These are phyloP conservation scores for Rhipidocladum racemiflorum DNA, from an alignment of 176 grass and related monocot species.

Conservation along the genomic window DNA sequence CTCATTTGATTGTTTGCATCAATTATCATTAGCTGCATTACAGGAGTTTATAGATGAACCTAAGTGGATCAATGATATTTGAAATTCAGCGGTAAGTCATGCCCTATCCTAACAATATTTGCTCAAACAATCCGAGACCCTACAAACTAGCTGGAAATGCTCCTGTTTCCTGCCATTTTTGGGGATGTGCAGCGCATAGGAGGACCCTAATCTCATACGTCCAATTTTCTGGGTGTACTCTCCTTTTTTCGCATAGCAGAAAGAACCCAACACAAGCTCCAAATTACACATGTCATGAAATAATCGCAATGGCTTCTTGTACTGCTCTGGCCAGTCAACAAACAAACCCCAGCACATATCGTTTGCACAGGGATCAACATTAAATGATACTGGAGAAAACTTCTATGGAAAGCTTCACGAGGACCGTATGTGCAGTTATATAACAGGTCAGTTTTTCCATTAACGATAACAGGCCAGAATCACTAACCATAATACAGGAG, in stretches of 20 bases:
- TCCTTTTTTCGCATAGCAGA: neutral
- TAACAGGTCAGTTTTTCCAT: neutral
- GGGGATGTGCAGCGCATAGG: neutral
- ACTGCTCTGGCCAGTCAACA: neutral
- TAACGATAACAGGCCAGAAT: neutral
- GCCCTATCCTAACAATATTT: neutral
- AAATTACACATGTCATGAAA: neutral
- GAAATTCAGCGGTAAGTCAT: neutral
- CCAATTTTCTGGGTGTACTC: neutral
- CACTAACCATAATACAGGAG: neutral
- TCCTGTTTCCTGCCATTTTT: neutral
- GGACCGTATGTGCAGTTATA: neutral
- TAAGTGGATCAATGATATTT: neutral
- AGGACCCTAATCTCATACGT: neutral
- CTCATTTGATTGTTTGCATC: neutral
- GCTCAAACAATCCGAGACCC: neutral
- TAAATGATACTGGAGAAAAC: neutral
- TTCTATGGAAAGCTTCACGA: neutral
- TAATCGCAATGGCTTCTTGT: neutral
- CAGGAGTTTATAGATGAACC: neutral
- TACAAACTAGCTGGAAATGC: neutral
- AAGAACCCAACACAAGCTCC: neutral
- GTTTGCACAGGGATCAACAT: neutral
- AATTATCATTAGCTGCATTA: neutral
- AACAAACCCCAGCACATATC: neutral